phyloP scores from a whole-genome alignment of 768 basidiomycete genomes.

The Termitomyces sp. region DNA sequence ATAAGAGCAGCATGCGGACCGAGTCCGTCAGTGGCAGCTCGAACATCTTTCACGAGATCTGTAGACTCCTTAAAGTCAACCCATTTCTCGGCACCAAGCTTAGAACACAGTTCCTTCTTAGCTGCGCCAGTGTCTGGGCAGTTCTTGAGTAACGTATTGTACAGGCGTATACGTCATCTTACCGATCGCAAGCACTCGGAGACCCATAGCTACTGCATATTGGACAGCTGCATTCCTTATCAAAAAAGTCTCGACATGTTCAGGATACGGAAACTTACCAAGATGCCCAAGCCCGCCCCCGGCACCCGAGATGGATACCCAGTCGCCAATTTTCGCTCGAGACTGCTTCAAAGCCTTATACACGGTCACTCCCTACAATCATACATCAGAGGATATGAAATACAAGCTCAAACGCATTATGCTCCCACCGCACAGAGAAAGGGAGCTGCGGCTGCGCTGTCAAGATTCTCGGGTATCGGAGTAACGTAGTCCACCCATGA shows the following conservation, averaged over 20 bases:
- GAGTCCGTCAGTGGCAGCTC: constrained; percentile 51
- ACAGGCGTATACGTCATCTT: neutral
- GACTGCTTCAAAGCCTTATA: constrained; percentile 75
- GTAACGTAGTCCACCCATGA: constrained; percentile 67
- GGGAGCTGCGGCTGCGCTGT: constrained; percentile 59
- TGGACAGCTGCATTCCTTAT: constrained; percentile 49
- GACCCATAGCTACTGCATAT: constrained; percentile 71
- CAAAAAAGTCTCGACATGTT: neutral
- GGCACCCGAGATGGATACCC: constrained; percentile 69
- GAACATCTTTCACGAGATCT: constrained; percentile 57
- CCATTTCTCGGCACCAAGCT: constrained; percentile 58
- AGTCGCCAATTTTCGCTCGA: constrained; percentile 55
- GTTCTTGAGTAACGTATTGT: neutral
- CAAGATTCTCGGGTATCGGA: constrained; percentile 62
- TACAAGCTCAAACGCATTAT: neutral
- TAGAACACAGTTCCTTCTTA: constrained; percentile 54
- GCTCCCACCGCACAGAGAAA: constrained; percentile 63
- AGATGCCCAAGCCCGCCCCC: constrained; percentile 80
- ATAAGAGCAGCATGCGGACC: constrained; percentile 70
- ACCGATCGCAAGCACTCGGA: constrained; percentile 56
- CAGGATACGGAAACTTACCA: constrained; percentile 26
- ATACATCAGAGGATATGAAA: neutral
- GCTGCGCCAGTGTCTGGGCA: constrained; percentile 62
- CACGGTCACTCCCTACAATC: constrained; percentile 64
- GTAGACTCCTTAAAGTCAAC: constrained; percentile 68